Conservation (phyloP, 2,329 filamentous ascomycete species). For the Cladosporium austrohemisphaericum region DNA sequence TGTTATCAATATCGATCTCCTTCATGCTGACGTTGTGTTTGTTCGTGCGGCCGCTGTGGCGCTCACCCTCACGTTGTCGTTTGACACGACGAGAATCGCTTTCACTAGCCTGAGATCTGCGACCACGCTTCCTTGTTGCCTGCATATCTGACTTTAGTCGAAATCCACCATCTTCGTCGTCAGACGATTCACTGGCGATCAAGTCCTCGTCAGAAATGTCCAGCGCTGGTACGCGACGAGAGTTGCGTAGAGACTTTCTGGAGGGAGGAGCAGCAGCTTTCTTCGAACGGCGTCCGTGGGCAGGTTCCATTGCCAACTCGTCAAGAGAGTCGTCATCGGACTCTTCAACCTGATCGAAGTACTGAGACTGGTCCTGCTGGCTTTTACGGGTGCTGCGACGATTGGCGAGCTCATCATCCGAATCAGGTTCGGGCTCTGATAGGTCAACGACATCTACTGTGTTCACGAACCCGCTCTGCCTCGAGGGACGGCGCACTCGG, state of each 20-base stretch:
- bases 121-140: conserved; percentile 36
- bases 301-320: not conserved
- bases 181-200: conserved; percentile 13
- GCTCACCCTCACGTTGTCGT: conserved; percentile 25
- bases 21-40: conserved; percentile 47
- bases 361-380: conserved; percentile 23
- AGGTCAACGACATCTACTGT: conserved; percentile 26
- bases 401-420: conserved; percentile 19
- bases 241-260: not conserved
- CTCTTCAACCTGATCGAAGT: conserved; percentile 22
- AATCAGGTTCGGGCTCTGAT: conserved; percentile 24
- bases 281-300: not conserved
- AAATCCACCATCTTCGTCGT: conserved; percentile 21
- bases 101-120: not conserved
- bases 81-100: conserved; percentile 15
- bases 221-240: not conserved
- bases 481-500: not conserved
- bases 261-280: not conserved
- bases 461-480: conserved; percentile 26
- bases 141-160: conserved; percentile 41
- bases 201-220: conserved; percentile 14
- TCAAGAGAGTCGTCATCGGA: conserved; percentile 19
- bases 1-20: conserved; percentile 57
- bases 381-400: conserved; percentile 21
- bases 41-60: conserved; percentile 45